Evolutionary conservation across 352 stramenopile genomes (phyloP).

Genomic region (Blastocystis sp.): DNA sequence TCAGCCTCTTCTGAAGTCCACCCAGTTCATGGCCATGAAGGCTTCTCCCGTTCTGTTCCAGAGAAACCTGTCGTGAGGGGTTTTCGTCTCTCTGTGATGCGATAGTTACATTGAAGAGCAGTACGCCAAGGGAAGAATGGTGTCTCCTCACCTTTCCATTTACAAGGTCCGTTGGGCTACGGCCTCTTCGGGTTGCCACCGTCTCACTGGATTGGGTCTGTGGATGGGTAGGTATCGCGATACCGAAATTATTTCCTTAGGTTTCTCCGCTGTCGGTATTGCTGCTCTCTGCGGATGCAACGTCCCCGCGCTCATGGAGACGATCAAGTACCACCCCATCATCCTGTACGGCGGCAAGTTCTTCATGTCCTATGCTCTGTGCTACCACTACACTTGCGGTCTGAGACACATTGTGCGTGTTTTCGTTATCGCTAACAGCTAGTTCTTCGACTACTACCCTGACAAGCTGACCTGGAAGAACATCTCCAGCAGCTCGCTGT

Average conservation of each 20-base stretch:
- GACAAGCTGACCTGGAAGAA: constrained; percentile 56
- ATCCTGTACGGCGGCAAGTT: constrained; percentile 54
- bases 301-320: constrained; percentile 41
- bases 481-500: constrained; percentile 46
- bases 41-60: constrained; percentile 48
- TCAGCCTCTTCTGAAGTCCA: constrained; percentile 31
- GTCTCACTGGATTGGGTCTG: constrained; percentile 53
- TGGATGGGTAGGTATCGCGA: constrained; percentile 13
- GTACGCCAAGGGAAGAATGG: constrained; percentile 56
- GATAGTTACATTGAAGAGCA: constrained; percentile 56
- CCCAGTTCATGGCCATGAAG: constrained; percentile 28
- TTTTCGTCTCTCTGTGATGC: not conserved
- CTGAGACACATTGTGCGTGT: constrained; percentile 44
- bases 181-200: constrained; percentile 53
- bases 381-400: constrained; percentile 52
- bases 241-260: not conserved
- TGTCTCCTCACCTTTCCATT: constrained; percentile 57
- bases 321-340: constrained; percentile 50
- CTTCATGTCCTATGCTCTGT: constrained; percentile 54
- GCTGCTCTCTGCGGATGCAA: constrained; percentile 45
- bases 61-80: constrained; percentile 16
- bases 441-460: constrained; percentile 56
- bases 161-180: constrained; percentile 57
- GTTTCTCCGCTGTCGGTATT: constrained; percentile 55
- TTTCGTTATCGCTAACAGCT: not conserved